Base-by-base conservation (phyloP, 2,329 filamentous ascomycete genomes). In the Talaromyces funiculosus region DNA sequence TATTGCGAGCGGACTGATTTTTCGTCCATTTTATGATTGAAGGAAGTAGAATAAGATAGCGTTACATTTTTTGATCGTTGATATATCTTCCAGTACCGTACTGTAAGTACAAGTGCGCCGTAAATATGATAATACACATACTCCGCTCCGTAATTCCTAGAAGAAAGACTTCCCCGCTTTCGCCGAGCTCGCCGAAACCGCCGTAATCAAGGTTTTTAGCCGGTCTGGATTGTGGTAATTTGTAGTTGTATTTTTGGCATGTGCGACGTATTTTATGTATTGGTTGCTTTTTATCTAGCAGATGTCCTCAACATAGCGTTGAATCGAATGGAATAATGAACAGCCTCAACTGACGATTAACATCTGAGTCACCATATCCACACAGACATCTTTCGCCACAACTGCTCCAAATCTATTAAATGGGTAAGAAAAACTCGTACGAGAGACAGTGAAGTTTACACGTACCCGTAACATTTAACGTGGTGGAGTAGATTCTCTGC, bases 391-490 rank as follows among this genome's bases (percentile, higher is more conserved):
- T 26, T 58, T 58, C 38, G 29, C 20, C 14, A 58, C 20, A 14
- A 58, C 56, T 14, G 56, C 56, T 14, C 56, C 56, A 12, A 58
- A 58, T 29, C 56, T 58, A 40, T 6, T 29, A 8, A 22, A 20
- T 14, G 12, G 14, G 33, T 57, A 10, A 45, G 31, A 2, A 47
- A 12, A 29, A 43, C 6, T 47, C 31, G 4, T 24, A 12, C n/a
- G 3, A 4, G 16, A 8, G 29, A 4, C 6, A 31, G 14, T 12
- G 22, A 7, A 45, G 18, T 45, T 3, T 18, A 16, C 10, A 65
- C 68, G 54, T 67, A 73, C 72, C 72, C 72, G 62, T 73, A 67
- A 58, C 71, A 72, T 53, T 68, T 67, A 8, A 71, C 64, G 33
- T 70, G 61, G 53, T 62, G 62, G 59, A 70, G 57, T 58, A 72